phyloP scores from a whole-genome alignment of 108 stramenopile species.

The Nitzschia sp. region DNA sequence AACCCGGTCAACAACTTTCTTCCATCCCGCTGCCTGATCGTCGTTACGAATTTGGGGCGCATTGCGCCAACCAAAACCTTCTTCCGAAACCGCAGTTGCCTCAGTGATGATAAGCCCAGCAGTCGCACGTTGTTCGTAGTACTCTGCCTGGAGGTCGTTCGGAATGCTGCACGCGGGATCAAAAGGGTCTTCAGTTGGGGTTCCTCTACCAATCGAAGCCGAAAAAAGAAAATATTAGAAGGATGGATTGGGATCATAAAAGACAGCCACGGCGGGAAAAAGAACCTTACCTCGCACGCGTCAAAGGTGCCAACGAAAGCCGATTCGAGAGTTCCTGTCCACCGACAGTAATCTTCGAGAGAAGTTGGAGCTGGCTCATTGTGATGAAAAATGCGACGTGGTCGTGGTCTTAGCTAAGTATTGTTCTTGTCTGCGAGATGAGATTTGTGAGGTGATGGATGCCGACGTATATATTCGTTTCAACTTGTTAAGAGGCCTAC shows the following conservation, averaged over 20 bases:
- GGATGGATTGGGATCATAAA: background rate
- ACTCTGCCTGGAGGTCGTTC: slow-evolving; percentile 58
- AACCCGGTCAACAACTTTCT: slow-evolving; percentile 55
- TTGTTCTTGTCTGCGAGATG: background rate
- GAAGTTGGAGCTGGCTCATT: slow-evolving; percentile 23
- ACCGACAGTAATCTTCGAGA: slow-evolving; percentile 44
- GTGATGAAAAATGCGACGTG: background rate
- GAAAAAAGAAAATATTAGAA: background rate
- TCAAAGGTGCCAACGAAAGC: slow-evolving; percentile 65
- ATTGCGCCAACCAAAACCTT: slow-evolving; percentile 57
- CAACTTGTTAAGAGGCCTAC: background rate
- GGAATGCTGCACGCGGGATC: slow-evolving; percentile 36
- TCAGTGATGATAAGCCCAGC: slow-evolving; percentile 76
- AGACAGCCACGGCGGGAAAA: background rate
- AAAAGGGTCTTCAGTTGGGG: slow-evolving; percentile 36
- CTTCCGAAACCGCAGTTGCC: slow-evolving; percentile 47
- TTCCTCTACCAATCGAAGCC: slow-evolving; percentile 8
- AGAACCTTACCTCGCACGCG: slow-evolving; percentile 49
- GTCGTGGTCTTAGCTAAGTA: background rate
- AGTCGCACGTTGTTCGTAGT: slow-evolving; percentile 64
- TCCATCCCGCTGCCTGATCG: slow-evolving; percentile 71
- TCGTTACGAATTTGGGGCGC: slow-evolving; percentile 49
- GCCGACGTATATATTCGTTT: background rate
- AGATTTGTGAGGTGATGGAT: background rate
- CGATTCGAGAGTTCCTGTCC: slow-evolving; percentile 55